phyloP scores from a whole-genome alignment of 75 land plant species.

The Pseudotsuga menziesii region DNA sequence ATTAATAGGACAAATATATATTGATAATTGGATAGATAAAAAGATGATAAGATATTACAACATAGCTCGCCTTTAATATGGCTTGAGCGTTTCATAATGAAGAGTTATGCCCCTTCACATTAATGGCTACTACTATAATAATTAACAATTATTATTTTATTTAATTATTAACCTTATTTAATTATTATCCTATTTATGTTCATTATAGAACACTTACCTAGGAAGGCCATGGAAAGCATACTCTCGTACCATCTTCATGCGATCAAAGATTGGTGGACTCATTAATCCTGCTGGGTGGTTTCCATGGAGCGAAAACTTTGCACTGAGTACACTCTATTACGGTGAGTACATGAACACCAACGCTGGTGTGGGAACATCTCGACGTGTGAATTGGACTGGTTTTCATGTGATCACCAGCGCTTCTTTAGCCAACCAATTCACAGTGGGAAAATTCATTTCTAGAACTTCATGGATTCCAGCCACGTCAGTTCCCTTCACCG shows the following conservation, averaged over 20 bases:
- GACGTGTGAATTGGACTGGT: constrained; percentile 50
- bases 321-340: constrained; percentile 37
- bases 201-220: no score
- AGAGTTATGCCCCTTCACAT: no score
- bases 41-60: no score
- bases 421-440: constrained; percentile 21
- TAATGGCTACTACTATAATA: no score
- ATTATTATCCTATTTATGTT: no score
- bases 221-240: constrained; percentile 56
- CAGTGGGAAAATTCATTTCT: constrained; percentile 14
- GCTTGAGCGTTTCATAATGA: no score
- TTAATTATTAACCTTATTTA: no score
- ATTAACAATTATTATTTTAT: no score
- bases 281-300: constrained; percentile 58
- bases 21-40: no score
- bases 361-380: constrained; percentile 25
- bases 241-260: constrained; percentile 47
- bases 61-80: no score
- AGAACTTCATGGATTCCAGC: constrained; percentile 23
- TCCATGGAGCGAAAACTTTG: constrained; percentile 30
- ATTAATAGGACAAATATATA: no score
- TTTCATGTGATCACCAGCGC: constrained; percentile 5
- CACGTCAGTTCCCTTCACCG: constrained; percentile 5
- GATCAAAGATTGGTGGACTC: constrained; percentile 28
- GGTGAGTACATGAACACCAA: constrained; percentile 52